Conservation (phyloP, 1,284 basidiomycete genomes). For the Rhizoctonia solani region DNA sequence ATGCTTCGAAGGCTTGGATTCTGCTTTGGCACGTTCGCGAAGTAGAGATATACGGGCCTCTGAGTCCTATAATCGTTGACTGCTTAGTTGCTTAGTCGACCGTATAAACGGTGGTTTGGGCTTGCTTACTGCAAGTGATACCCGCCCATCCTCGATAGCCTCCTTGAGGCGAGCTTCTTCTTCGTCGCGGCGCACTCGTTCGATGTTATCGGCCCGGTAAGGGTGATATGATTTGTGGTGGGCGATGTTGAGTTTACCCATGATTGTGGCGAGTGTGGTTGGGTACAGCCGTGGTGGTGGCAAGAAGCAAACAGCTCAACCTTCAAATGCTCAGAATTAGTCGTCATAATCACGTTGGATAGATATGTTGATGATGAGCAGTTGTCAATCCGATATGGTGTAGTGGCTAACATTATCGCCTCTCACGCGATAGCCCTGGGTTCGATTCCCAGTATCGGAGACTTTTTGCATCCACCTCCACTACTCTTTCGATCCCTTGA, state of each 20-base stretch:
- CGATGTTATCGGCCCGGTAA: conserved; percentile 81
- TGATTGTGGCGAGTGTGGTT: conserved; percentile 43
- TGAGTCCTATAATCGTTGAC: conserved; percentile 59
- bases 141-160: conserved; percentile 66
- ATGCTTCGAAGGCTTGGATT: conserved; percentile 1
- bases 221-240: conserved; percentile 91
- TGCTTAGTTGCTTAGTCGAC: background rate
- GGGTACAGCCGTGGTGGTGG: too few relatives aligned
- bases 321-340: too few relatives aligned
- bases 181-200: conserved; percentile 76
- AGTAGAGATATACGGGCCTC: conserved; percentile 75
- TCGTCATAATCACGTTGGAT: too few relatives aligned
- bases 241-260: conserved; percentile 84
- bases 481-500: too few relatives aligned
- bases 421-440: too few relatives aligned
- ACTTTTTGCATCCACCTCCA: too few relatives aligned
- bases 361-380: too few relatives aligned
- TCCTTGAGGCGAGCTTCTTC: conserved; percentile 71
- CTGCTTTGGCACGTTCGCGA: conserved; percentile 59
- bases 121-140: conserved; percentile 66
- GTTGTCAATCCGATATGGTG: conserved; percentile 34
- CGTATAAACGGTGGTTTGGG: background rate
- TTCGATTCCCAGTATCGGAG: conserved; percentile 35
- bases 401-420: conserved; percentile 35
- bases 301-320: too few relatives aligned